Evolutionary conservation across 371 early-diverging fungal genomes (phyloP).

Genomic region (Haplosporangium sp.): DNA sequence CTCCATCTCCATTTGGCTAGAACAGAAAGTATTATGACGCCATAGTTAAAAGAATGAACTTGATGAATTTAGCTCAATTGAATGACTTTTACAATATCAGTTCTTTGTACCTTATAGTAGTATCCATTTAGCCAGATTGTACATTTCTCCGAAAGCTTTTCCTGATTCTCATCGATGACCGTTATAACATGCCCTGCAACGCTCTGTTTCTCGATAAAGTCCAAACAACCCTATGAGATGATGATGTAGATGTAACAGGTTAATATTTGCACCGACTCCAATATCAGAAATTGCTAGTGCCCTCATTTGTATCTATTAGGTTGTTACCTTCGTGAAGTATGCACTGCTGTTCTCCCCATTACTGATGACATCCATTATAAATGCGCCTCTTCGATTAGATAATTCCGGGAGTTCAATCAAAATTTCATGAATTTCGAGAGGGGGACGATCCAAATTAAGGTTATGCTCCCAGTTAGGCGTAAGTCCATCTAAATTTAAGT

Average conservation of each 20-base stretch:
- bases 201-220: slow-evolving; percentile 60
- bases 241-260: neutral
- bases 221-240: slow-evolving; percentile 58
- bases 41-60: too few relatives aligned
- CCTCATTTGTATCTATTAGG: neutral
- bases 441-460: slow-evolving; percentile 14
- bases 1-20: slow-evolving; percentile 60
- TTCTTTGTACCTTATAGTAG: slow-evolving; percentile 58
- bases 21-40: neutral
- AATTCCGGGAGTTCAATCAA: slow-evolving; percentile 39
- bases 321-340: slow-evolving; percentile 48
- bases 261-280: too few relatives aligned
- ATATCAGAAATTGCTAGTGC: neutral
- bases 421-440: slow-evolving; percentile 35
- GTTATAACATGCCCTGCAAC: slow-evolving; percentile 65
- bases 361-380: slow-evolving; percentile 55
- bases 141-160: slow-evolving; percentile 39
- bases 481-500: slow-evolving; percentile 46
- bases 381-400: slow-evolving; percentile 41
- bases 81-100: too few relatives aligned
- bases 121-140: slow-evolving; percentile 61
- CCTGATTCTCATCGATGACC: slow-evolving; percentile 60
- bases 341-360: slow-evolving; percentile 49
- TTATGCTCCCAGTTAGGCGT: slow-evolving; percentile 54
- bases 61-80: too few relatives aligned